Evolutionary conservation across 2,329 filamentous ascomycete species (phyloP), one percentile per base, ranked within the genome.

Genomic region (Penicillium glabrum): DNA sequence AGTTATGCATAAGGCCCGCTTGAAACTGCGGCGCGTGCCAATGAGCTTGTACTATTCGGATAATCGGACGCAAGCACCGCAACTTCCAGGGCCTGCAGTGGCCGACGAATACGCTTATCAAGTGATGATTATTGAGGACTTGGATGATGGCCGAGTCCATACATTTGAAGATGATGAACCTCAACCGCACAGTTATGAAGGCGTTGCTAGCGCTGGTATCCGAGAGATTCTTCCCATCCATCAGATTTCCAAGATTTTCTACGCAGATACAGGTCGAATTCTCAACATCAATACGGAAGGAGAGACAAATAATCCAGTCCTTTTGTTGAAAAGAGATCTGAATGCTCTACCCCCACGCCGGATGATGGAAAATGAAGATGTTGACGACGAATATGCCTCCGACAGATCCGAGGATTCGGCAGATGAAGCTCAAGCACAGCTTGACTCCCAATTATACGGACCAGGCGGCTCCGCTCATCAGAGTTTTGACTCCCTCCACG

Each of bases 211-310:
- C 13, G 88, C 88, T 14, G 88, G 88, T 1, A 83, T 90, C 27
- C 79, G 88, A 46, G 86, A 89, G 62, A 79, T 84, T 37, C 75
- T 91, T 16, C 88, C 88, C 1, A 83, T 90, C 21, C 86, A 90
- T 67, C 84, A 90, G 67, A 83, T 96, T 5, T 90, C 91, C 6
- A 96, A 96, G 69, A 91, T 96, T 31, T 96, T 96, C 74, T 97
- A 96, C 68, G 91, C 92, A 1, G 90, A 96, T 63, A 96, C 91
- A 0, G 92, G 92, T 19, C 90, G 90, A 64, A 90, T 97, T 10
- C 80, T 97, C 26, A 96, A 96, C 59, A 92, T 97, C 54, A 87
- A 87, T 14, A 81, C 77, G 2, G 84, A 88, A 24, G 85, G 82
- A 14, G 87, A 88, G 63, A 83, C 83, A 3, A 91, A 89, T 67